These are phyloP conservation scores for Knufia fluminis DNA, from an alignment of 2,329 filamentous ascomycete genomes.

Conservation along the genomic window DNA sequence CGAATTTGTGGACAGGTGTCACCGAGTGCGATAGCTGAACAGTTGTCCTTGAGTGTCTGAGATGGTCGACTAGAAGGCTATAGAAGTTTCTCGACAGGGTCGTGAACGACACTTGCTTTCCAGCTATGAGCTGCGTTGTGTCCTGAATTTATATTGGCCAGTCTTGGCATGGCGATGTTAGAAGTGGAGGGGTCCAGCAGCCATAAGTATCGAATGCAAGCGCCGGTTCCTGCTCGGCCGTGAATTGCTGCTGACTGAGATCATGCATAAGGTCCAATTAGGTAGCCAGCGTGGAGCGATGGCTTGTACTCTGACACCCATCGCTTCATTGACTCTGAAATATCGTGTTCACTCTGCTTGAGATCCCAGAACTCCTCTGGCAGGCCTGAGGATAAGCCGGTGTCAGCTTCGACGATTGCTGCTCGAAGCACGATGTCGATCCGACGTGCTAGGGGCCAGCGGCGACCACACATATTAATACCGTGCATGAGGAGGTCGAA, in stretches of 20 bases:
- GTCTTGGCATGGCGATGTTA: no score
- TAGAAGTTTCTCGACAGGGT: no score
- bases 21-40: no score
- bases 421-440: conserved; percentile 20
- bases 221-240: no score
- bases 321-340: conserved; percentile 19
- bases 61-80: no score
- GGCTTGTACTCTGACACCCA: conserved; percentile 15
- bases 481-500: conserved; percentile 23
- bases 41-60: no score
- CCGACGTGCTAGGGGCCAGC: conserved; percentile 20
- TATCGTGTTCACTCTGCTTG: conserved; percentile 19
- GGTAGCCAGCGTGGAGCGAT: conserved; percentile 2
- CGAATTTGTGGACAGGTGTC: no score
- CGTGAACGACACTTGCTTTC: no score
- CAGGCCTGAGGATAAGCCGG: conserved; percentile 3
- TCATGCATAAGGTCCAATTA: conserved; percentile 11
- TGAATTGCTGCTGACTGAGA: not conserved
- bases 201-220: no score
- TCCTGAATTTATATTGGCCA: no score
- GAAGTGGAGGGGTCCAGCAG: no score
- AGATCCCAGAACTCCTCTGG: conserved; percentile 13
- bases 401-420: conserved; percentile 19
- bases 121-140: no score
- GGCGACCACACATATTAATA: conserved; percentile 22